A percentile compares a stretch with the other conserved stretches of the same genome.
These are phyloP conservation scores for Wickerhamomyces bisporus DNA, from an alignment of 805 yeast species.

Conservation along the genomic window DNA sequence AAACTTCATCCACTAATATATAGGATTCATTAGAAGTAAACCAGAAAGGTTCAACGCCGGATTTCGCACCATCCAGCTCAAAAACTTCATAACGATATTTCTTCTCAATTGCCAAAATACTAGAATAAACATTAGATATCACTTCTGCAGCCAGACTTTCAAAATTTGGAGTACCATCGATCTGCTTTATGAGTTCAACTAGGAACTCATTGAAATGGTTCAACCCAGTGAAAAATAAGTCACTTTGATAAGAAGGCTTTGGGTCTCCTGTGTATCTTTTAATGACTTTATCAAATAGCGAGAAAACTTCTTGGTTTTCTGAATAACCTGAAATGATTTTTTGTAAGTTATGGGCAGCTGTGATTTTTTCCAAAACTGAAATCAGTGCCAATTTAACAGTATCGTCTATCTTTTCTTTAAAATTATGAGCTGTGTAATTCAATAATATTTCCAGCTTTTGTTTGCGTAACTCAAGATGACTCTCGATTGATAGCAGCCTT, in stretches of 20 bases:
- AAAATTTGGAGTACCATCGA: constrained; percentile 10
- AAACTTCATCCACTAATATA: constrained; percentile 35
- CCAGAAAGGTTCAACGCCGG: constrained; percentile 39
- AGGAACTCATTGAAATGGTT: constrained; percentile 23
- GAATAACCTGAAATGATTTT: constrained; percentile 6
- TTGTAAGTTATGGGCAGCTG: constrained; percentile 34
- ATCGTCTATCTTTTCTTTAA: constrained; percentile 28
- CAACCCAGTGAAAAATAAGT: constrained; percentile 24
- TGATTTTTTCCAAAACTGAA: constrained; percentile 36
- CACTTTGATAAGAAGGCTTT: constrained; percentile 9
- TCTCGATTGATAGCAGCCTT: constrained; percentile 42
- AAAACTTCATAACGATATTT: constrained; percentile 28
- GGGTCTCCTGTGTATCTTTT: constrained; percentile 11
- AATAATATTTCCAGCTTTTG: constrained; percentile 40
- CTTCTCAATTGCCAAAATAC: constrained; percentile 38
- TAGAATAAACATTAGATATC: constrained; percentile 23
- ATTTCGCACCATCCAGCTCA: constrained; percentile 25
- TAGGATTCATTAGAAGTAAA: constrained; percentile 38
- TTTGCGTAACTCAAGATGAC: constrained; percentile 47
- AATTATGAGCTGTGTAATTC: constrained; percentile 40
- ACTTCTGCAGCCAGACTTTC: constrained; percentile 19
- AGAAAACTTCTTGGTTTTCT: neutral
- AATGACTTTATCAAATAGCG: constrained; percentile 6
- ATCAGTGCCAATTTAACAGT: constrained; percentile 35
- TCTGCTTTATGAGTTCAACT: constrained; percentile 17